phyloP scores from a whole-genome alignment of 2,329 filamentous ascomycete genomes.

The Talaromyces funiculosus region DNA sequence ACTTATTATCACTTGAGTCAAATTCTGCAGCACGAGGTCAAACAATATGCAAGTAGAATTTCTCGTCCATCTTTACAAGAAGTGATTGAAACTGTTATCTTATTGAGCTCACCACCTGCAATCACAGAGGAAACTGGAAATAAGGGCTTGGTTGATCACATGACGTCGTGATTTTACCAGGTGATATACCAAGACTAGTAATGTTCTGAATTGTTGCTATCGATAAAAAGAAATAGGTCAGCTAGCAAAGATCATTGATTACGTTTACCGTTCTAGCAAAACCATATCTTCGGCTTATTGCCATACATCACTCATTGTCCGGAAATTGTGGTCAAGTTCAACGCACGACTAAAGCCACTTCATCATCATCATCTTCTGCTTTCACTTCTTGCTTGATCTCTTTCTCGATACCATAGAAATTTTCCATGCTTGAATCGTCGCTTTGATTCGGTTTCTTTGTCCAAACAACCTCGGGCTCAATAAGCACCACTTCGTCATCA shows the following conservation, averaged over 20 bases:
- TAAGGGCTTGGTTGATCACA: neutral
- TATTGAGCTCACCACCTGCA: neutral
- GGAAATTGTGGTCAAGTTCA: neutral
- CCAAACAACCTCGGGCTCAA: conserved; percentile 3
- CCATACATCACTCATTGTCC: neutral
- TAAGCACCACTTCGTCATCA: neutral
- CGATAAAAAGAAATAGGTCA: no score
- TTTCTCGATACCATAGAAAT: neutral
- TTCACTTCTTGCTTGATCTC: neutral
- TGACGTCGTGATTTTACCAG: neutral
- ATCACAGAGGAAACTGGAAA: neutral
- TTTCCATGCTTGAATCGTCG: neutral
- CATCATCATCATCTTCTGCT: neutral
- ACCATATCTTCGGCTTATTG: neutral
- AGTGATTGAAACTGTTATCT: neutral
- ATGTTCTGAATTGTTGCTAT: no score
- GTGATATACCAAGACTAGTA: no score
- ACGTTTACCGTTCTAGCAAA: neutral
- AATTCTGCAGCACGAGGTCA: neutral
- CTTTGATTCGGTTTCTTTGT: neutral
- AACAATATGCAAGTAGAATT: neutral
- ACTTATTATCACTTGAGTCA: neutral
- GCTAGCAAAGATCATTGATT: no score
- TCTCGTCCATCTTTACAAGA: neutral
- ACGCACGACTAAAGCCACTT: neutral